Evolutionary conservation across 176 grass and related monocot species (phyloP), one percentile per base, ranked within the genome.

Genomic region (Raddia guianensis): DNA sequence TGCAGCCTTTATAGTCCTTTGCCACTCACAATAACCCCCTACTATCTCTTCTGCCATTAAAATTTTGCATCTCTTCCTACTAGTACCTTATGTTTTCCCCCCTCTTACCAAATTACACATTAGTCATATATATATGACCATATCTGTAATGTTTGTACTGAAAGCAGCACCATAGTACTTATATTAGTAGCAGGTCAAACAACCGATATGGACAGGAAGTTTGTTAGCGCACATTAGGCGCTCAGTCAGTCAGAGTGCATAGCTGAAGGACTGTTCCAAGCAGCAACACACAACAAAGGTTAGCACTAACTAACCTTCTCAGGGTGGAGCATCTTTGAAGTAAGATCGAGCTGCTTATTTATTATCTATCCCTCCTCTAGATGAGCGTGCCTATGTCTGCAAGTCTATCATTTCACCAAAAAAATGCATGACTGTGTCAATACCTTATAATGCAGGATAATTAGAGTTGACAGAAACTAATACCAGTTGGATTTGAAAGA

Each of bases 141-240:
- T 3, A 61, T 32, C 3, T 61, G 21, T 61, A 61, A 12, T 12
- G 20, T 61, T 61, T 65, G 34, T 68, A 15, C 43, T 68, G 15
- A 42, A 45, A 2, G 64, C 47, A 2, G 64, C 47, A 18, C 21
- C 44, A 12, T 58, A 58, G 20, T 12, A 12, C 15, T 42, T 55
- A 33, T 50, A 33, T 53, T 7, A 48, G 58, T 65, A 80, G 15
- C 62, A 66, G 48, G 84, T 40, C 76, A 73, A 76, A 75, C 51
- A 11, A 48, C 53, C 66, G 12, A 68, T 68, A 14, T 7, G 47
- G 15, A 48, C 47, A 58, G 8, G 5, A 9, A 70, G 64, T 77
- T 77, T 76, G 82, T 69, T 77, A 69, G 75, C 2, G 37, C 37
- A 40, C 37, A 35, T 49, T 86, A 54, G 83, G 84, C 73, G 76